These are phyloP conservation scores for Yamadazyma friedrichii DNA, from an alignment of 1,139 yeast genomes.

Conservation along the genomic window DNA sequence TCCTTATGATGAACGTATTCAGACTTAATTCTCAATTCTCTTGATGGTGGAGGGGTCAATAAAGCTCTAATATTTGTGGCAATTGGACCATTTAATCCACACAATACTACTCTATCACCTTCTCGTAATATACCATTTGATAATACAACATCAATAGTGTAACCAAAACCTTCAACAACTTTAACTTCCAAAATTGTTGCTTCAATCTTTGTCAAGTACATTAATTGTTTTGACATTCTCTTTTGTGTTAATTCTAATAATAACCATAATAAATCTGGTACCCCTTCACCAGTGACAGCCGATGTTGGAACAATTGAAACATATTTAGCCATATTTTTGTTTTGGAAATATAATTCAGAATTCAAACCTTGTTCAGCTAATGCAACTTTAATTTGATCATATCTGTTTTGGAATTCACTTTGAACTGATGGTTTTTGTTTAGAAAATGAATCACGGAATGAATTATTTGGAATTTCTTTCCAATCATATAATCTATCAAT, in stretches of 20 bases:
- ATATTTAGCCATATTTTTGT: constrained; percentile 86
- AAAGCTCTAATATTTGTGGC: constrained; percentile 96
- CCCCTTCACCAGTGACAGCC: constrained; percentile 99
- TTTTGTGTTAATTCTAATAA: constrained; percentile 93
- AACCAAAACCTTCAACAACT: constrained; percentile 98
- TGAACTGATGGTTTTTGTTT: constrained; percentile 82
- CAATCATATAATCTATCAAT: constrained; percentile 97
- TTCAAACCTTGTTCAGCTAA: constrained; percentile 98
- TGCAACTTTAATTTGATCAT: constrained; percentile 81
- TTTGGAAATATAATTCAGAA: constrained; percentile 93
- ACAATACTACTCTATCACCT: constrained; percentile 91
- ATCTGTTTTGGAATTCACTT: constrained; percentile 87
- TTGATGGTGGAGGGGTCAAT: constrained; percentile 94
- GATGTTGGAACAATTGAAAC: constrained; percentile 98
- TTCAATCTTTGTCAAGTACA: constrained; percentile 90
- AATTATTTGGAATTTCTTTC: constrained; percentile 85
- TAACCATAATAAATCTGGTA: constrained; percentile 96
- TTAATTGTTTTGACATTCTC: constrained; percentile 98
- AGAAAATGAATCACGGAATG: constrained; percentile 91
- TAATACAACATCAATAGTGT: constrained; percentile 94
- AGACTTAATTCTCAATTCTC: constrained; percentile 93
- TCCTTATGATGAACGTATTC: constrained; percentile 95
- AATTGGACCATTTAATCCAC: constrained; percentile 98
- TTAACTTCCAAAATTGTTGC: constrained; percentile 98
- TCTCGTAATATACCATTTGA: constrained; percentile 93